A percentile compares a stretch with the other conserved stretches of the same genome.
phyloP scores from a whole-genome alignment of 345 rosid species.

The Lagerstroemia speciosa region DNA sequence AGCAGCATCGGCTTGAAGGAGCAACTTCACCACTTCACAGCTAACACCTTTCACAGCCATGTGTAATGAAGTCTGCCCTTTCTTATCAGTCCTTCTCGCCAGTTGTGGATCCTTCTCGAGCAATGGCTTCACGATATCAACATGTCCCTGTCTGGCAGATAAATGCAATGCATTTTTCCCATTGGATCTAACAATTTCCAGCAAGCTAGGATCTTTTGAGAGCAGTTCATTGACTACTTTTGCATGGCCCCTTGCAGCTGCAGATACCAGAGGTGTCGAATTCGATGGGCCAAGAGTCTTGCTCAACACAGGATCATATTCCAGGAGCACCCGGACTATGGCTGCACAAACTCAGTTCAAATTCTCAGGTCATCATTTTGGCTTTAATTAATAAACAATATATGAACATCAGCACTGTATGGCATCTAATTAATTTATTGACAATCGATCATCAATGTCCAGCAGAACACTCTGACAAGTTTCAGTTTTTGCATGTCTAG shows the following conservation, averaged over 20 bases:
- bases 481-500: background rate
- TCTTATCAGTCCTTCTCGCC: conserved; percentile 80
- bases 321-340: conserved; percentile 63
- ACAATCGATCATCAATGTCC: background rate
- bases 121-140: conserved; percentile 56
- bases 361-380: conserved; percentile 7
- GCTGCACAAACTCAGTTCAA: conserved; percentile 35
- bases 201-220: conserved; percentile 45
- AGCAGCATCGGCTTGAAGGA: conserved; percentile 61
- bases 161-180: conserved; percentile 90
- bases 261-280: conserved; percentile 75
- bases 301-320: conserved; percentile 50
- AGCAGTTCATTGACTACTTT: conserved; percentile 57
- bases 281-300: conserved; percentile 75
- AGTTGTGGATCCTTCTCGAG: conserved; percentile 62
- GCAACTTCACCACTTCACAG: conserved; percentile 52
- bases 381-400: background rate
- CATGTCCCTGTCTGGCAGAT: conserved; percentile 85
- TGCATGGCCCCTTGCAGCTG: conserved; percentile 70
- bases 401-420: background rate
- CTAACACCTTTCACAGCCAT: conserved; percentile 90
- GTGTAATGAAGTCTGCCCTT: conserved; percentile 88
- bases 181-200: conserved; percentile 56
- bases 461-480: background rate
- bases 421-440: background rate